These are phyloP conservation scores for Arxiozyma telluris DNA, from an alignment of 1,139 yeast species.

Conservation along the genomic window DNA sequence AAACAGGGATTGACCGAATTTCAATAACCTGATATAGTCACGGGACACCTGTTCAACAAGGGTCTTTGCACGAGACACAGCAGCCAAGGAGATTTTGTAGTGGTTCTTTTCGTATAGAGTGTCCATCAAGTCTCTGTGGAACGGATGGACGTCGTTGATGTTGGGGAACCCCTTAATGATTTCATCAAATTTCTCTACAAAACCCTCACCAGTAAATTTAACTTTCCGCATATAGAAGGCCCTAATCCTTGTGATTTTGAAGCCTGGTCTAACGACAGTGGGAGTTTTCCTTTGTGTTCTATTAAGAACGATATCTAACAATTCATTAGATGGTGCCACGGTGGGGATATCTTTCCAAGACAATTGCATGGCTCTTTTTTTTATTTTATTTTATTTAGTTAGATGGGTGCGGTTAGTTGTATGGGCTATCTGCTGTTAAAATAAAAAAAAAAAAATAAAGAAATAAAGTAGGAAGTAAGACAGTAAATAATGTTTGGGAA, in stretches of 20 bases:
- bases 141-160: slow-evolving; percentile 95
- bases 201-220: slow-evolving; percentile 91
- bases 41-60: slow-evolving; percentile 92
- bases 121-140: slow-evolving; percentile 96
- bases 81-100: slow-evolving; percentile 94
- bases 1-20: slow-evolving; percentile 94
- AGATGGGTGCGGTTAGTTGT: neutral
- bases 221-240: slow-evolving; percentile 99
- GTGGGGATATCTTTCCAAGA: slow-evolving; percentile 98
- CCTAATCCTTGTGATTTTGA: slow-evolving; percentile 89
- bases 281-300: slow-evolving; percentile 98
- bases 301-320: slow-evolving; percentile 92
- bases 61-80: slow-evolving; percentile 87
- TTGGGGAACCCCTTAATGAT: slow-evolving; percentile 86
- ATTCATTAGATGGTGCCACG: slow-evolving; percentile 83
- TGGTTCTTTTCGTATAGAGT: slow-evolving; percentile 96
- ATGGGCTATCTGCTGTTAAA: too few relatives aligned
- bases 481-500: too few relatives aligned
- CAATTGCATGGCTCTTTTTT: slow-evolving; percentile 90
- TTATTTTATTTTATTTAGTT: too few relatives aligned
- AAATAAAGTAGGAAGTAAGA: too few relatives aligned
- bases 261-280: slow-evolving; percentile 94
- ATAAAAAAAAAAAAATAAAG: too few relatives aligned
- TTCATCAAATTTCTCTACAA: slow-evolving; percentile 82
- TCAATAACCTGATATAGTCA: slow-evolving; percentile 85